These are phyloP conservation scores for Ochetophila trinervis DNA, from an alignment of 306 rosid species.

Conservation along the genomic window DNA sequence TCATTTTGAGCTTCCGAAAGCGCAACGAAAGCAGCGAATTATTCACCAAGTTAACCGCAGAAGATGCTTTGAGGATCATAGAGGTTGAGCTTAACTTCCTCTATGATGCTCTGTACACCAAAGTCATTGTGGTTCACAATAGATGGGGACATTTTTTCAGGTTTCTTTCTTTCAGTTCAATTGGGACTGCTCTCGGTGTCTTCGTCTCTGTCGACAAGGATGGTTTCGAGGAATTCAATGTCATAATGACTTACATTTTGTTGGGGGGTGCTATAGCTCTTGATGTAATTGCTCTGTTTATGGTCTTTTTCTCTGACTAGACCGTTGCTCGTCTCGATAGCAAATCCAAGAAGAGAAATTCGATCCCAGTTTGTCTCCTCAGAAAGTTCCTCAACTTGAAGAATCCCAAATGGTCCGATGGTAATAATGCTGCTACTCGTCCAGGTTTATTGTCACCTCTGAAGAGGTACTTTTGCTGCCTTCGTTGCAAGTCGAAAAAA, in stretches of 20 bases:
- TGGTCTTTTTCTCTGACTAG: slow-evolving; percentile 40
- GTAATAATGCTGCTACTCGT: not conserved
- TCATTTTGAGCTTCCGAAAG: slow-evolving; percentile 40
- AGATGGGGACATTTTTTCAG: not conserved
- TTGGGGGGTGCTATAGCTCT: slow-evolving; percentile 44
- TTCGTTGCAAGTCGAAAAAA: too few relatives aligned
- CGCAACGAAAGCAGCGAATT: slow-evolving; percentile 30
- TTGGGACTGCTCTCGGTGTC: slow-evolving; percentile 15
- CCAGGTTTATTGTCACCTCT: too few relatives aligned
- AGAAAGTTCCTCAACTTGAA: not conserved
- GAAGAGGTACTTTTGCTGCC: too few relatives aligned
- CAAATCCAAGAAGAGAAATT: not conserved
- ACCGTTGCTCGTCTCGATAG: slow-evolving; percentile 3
- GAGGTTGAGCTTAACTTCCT: slow-evolving; percentile 48
- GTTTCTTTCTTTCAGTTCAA: not conserved
- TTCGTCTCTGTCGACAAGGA: slow-evolving; percentile 16
- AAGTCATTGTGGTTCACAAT: slow-evolving; percentile 18
- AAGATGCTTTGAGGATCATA: slow-evolving; percentile 29
- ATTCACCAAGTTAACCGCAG: not conserved
- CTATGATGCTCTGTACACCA: slow-evolving; percentile 42
- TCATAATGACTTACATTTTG: slow-evolving; percentile 33
- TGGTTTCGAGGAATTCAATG: slow-evolving; percentile 18
- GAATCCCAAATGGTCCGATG: slow-evolving; percentile 7
- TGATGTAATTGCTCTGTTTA: slow-evolving; percentile 27
- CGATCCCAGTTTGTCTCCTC: not conserved